Percentiles rank a stretch among this genome's conserved stretches.
These are phyloP conservation scores for Cornus kousa DNA, from an alignment of 148 eudicot species.

Conservation along the genomic window DNA sequence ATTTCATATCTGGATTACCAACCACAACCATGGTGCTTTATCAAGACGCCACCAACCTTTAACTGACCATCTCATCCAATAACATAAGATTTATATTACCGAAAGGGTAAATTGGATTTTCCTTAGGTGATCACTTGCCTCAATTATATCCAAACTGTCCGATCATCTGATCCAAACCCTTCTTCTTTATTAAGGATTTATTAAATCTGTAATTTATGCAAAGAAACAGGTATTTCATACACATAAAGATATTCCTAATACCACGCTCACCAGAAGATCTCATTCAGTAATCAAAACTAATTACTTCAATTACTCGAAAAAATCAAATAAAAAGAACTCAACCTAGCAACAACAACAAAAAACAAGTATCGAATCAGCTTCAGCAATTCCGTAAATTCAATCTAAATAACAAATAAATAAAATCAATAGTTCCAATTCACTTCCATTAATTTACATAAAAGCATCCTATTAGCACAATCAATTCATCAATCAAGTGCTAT, in stretches of 20 bases:
- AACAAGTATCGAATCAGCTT: background rate
- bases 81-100: too few species aligned
- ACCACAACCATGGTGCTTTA: too few species aligned
- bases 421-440: background rate
- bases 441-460: background rate
- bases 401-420: background rate
- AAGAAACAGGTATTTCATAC: background rate
- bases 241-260: background rate
- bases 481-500: background rate
- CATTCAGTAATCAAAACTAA: background rate
- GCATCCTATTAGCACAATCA: background rate
- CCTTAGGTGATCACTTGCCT: background rate
- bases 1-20: too few species aligned
- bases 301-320: background rate
- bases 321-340: background rate
- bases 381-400: background rate
- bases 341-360: background rate
- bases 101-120: background rate
- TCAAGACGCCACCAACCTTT: background rate
- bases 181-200: background rate
- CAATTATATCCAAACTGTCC: background rate
- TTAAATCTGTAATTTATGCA: background rate
- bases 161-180: background rate
- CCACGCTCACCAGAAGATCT: too few species aligned
- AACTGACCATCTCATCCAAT: too few species aligned